phyloP scores from a whole-genome alignment of 208 protist species.

The Trypanosoma lewisi region DNA sequence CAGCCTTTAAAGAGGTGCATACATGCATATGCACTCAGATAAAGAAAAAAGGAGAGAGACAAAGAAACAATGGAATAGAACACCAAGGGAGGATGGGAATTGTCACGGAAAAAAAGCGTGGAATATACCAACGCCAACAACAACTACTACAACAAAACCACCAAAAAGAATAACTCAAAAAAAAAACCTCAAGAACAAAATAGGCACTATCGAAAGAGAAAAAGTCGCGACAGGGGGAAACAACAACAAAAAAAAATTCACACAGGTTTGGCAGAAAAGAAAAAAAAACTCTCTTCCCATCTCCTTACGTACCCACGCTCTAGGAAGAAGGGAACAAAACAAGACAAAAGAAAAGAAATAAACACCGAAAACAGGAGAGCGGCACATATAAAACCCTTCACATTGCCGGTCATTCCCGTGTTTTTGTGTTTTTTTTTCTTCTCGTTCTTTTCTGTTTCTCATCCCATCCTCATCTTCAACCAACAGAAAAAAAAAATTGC shows the following conservation, averaged over 20 bases:
- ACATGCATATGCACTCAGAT: not conserved
- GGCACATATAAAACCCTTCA: not conserved
- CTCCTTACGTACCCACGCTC: not conserved
- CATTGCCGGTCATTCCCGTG: not conserved
- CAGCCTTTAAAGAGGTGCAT: not conserved
- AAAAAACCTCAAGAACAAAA: too few relatives aligned
- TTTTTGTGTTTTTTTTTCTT: not conserved
- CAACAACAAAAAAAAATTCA: conserved; percentile 3
- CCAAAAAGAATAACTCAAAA: too few relatives aligned
- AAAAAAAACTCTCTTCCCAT: conserved; percentile 2
- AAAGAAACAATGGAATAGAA: too few relatives aligned
- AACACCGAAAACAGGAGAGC: not conserved
- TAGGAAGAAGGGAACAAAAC: conserved; percentile 8
- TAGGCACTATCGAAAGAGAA: not conserved
- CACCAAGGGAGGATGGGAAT: too few relatives aligned
- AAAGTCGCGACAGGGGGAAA: not conserved
- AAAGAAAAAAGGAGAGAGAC: not conserved
- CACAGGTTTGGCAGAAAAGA: not conserved
- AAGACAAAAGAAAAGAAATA: conserved; percentile 31
- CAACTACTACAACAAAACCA: too few relatives aligned
- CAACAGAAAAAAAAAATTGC: conserved; percentile 10
- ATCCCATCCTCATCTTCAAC: not conserved
- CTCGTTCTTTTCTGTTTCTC: not conserved
- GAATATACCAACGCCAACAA: too few relatives aligned
- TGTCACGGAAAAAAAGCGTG: too few relatives aligned